Evolutionary conservation across 345 rosid genomes (phyloP).

Genomic region (Carallia brachiata): DNA sequence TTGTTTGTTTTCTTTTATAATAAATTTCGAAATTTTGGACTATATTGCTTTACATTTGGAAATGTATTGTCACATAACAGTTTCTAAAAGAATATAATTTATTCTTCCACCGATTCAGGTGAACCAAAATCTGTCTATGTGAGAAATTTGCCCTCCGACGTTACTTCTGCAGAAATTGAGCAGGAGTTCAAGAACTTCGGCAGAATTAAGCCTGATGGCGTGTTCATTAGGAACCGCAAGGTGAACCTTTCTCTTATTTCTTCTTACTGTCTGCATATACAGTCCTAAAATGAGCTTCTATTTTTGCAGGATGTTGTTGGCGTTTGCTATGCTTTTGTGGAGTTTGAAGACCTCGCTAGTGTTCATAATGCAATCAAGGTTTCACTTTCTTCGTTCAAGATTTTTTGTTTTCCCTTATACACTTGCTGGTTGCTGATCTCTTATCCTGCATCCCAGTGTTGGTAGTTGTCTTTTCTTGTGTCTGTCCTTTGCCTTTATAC

Average conservation of each 20-base stretch:
- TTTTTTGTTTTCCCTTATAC: background rate
- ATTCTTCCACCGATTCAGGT: constrained; percentile 49
- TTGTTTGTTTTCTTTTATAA: background rate
- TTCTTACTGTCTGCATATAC: background rate
- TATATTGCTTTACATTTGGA: constrained; percentile 5
- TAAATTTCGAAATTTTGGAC: background rate
- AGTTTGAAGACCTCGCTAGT: constrained; percentile 78
- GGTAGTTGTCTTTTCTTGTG: background rate
- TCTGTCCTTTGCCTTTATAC: background rate
- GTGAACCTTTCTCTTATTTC: constrained; percentile 30
- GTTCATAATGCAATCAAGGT: constrained; percentile 96
- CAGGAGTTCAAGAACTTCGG: constrained; percentile 85
- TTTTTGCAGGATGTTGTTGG: constrained; percentile 73
- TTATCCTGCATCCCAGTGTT: background rate
- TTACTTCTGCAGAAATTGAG: constrained; percentile 78
- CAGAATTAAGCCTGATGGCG: constrained; percentile 81
- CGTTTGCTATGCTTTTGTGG: constrained; percentile 94
- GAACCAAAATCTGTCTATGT: constrained; percentile 90
- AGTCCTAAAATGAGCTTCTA: constrained; percentile 18
- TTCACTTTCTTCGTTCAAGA: constrained; percentile 7
- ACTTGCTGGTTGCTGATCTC: background rate
- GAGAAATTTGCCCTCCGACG: constrained; percentile 81
- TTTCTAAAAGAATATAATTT: background rate
- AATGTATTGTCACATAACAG: background rate
- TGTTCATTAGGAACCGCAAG: constrained; percentile 85